Base-by-base conservation (phyloP, 2,329 filamentous ascomycete genomes). In the Trichothecium sympodiale region DNA sequence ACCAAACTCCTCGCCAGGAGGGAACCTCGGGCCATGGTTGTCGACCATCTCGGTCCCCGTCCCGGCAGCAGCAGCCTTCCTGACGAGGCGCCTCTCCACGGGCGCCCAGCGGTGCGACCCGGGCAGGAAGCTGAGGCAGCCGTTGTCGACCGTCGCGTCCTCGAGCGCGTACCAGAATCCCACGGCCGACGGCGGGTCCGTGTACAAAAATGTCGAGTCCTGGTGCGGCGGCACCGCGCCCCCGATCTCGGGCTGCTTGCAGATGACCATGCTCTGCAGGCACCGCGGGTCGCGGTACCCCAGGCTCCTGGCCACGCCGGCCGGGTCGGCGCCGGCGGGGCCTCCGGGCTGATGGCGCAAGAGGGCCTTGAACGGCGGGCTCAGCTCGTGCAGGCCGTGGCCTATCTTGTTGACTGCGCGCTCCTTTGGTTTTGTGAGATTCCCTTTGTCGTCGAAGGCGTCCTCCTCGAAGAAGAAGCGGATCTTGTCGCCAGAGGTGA, bases 91-190 rank as follows among this genome's bases (percentile, higher is more conserved):
- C 53, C 79, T 73, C 41, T 63, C 62, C 8, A 96, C 68, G 9
- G 77, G 73, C 3, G 80, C 79, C 53, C 80, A 77, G 49, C 67
- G 74, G 53, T 96, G 89, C 46, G 80, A 86, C 0, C 88, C 89
- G 1, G 77, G 79, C 46, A 86, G 71, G 60, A 96, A 94, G 43
- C 80, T 84, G 51, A 98, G 58, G 50, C 88, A 94, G 2, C 87
- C 91, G 56, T 98, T 98, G 54, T 80, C 77, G 1, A 69, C 64
- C 7, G 83, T 89, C 16, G 86, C 85, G 58, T 96, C 89, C 62
- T 98, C 88, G 28, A 98, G 71, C 10, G 91, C 91, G 57, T 95
- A 94, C 91, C 91, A 98, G 64, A 89, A 96, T 0, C 91, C 91
- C 3, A 96, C 83, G 0, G 91, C 91, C 28, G 76, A 83, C 1